These are phyloP conservation scores for Dendryphion nanum DNA, from an alignment of 2,329 filamentous ascomycete genomes.

Conservation along the genomic window DNA sequence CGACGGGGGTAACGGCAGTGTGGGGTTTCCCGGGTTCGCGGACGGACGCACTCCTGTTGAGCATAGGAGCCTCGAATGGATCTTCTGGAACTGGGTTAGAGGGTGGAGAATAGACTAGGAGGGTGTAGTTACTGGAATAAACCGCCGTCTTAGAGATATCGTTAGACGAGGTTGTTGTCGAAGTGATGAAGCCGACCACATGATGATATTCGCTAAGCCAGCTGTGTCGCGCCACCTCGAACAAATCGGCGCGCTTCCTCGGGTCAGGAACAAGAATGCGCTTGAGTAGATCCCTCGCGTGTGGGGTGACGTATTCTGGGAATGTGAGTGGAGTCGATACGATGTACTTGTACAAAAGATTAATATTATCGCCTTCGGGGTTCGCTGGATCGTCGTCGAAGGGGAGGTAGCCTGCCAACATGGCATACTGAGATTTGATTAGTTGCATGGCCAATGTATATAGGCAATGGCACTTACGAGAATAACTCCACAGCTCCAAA, in stretches of 20 bases:
- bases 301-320: slow-evolving; percentile 96
- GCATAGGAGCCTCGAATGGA: slow-evolving; percentile 57
- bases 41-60: slow-evolving; percentile 88
- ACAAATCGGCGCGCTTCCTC: slow-evolving; percentile 89
- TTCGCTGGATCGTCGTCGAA: slow-evolving; percentile 99
- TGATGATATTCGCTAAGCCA: slow-evolving; percentile 98
- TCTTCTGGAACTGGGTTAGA: slow-evolving; percentile 42
- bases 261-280: slow-evolving; percentile 95
- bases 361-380: slow-evolving; percentile 98
- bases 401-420: slow-evolving; percentile 95
- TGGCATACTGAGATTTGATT: slow-evolving; percentile 71
- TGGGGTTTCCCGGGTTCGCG: slow-evolving; percentile 75
- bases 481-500: slow-evolving; percentile 99
- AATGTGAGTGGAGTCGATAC: slow-evolving; percentile 96
- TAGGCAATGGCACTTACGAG: slow-evolving; percentile 61
- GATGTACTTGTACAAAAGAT: slow-evolving; percentile 98
- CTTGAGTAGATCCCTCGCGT: slow-evolving; percentile 87
- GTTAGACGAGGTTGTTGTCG: slow-evolving; percentile 81
- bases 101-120: slow-evolving; percentile 6
- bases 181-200: slow-evolving; percentile 94
- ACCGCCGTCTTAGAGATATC: slow-evolving; percentile 82
- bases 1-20: slow-evolving; percentile 46
- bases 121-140: slow-evolving; percentile 50
- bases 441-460: slow-evolving; percentile 5
- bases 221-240: slow-evolving; percentile 95